Conservation (phyloP, 768 basidiomycete genomes). For the Leucogyrophana mollusca region DNA sequence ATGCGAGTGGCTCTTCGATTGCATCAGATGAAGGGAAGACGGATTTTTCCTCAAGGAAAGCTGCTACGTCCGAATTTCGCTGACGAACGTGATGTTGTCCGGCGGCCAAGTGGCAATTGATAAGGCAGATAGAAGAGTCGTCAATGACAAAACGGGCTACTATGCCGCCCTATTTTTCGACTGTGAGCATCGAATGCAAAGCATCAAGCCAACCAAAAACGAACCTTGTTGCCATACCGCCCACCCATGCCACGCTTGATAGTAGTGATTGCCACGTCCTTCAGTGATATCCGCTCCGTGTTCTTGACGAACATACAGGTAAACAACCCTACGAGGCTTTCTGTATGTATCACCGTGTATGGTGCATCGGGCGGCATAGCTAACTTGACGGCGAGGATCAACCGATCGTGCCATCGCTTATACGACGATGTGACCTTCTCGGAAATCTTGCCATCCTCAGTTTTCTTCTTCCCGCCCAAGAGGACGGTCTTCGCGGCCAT, state of each 20-base stretch:
- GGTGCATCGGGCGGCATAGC: constrained; percentile 72
- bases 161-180: constrained; percentile 70
- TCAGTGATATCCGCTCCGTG: constrained; percentile 55
- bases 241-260: constrained; percentile 94
- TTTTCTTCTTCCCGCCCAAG: constrained; percentile 67
- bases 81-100: constrained; percentile 82
- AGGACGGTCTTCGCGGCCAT: constrained; percentile 92
- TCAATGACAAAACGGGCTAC: constrained; percentile 87
- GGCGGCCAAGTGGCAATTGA: constrained; percentile 97
- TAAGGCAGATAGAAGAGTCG: constrained; percentile 90
- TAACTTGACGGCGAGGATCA: constrained; percentile 68
- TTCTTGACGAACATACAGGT: constrained; percentile 72
- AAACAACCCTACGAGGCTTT: constrained; percentile 90
- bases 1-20: constrained; percentile 59
- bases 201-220: constrained; percentile 14
- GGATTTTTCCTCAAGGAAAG: constrained; percentile 79
- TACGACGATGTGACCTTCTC: constrained; percentile 88
- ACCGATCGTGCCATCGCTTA: constrained; percentile 83
- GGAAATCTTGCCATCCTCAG: constrained; percentile 49
- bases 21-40: constrained; percentile 53
- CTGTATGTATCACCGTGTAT: constrained; percentile 80
- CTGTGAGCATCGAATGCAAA: background rate
- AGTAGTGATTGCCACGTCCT: constrained; percentile 72
- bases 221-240: constrained; percentile 92
- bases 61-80: constrained; percentile 85